These are phyloP conservation scores for Epichloe glyceriae DNA, from an alignment of 2,329 filamentous ascomycete species.

Conservation along the genomic window DNA sequence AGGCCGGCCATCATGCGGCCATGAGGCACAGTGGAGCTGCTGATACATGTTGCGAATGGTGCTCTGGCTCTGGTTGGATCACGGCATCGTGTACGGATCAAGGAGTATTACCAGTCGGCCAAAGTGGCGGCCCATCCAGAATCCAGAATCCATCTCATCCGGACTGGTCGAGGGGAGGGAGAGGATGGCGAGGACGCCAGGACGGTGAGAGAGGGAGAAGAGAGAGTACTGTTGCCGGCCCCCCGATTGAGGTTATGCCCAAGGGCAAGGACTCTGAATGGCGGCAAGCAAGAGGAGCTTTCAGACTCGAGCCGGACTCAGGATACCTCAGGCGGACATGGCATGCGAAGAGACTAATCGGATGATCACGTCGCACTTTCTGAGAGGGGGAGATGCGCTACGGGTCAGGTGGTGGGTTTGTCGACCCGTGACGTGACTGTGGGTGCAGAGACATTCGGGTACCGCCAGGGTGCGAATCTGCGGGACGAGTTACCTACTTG, in stretches of 20 bases:
- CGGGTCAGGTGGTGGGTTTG: slow-evolving; percentile 7
- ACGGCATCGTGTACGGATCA: not conserved
- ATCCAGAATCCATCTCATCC: too few species aligned
- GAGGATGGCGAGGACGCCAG: too few species aligned
- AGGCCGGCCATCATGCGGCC: slow-evolving; percentile 23
- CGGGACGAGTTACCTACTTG: too few species aligned
- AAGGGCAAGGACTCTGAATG: not conserved
- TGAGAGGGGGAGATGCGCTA: slow-evolving; percentile 2
- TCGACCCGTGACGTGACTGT: not conserved
- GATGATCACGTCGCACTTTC: slow-evolving; percentile 8
- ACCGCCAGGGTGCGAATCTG: too few species aligned
- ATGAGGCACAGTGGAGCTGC: slow-evolving; percentile 21
- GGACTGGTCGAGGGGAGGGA: too few species aligned
- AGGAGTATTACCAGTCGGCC: slow-evolving; percentile 1
- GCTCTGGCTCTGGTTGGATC: slow-evolving; percentile 13
- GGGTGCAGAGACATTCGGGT: not conserved
- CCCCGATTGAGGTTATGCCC: too few species aligned
- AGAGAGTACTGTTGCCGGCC: too few species aligned
- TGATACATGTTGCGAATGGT: slow-evolving; percentile 12
- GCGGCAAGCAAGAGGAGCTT: not conserved
- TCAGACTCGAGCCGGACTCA: not conserved
- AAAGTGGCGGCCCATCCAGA: not conserved
- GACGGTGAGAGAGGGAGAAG: too few species aligned
- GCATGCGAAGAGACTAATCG: slow-evolving; percentile 4
- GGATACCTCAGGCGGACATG: not conserved